These are phyloP conservation scores for Berberis vulgaris DNA, from an alignment of 164 flowering plant genomes.

Conservation along the genomic window DNA sequence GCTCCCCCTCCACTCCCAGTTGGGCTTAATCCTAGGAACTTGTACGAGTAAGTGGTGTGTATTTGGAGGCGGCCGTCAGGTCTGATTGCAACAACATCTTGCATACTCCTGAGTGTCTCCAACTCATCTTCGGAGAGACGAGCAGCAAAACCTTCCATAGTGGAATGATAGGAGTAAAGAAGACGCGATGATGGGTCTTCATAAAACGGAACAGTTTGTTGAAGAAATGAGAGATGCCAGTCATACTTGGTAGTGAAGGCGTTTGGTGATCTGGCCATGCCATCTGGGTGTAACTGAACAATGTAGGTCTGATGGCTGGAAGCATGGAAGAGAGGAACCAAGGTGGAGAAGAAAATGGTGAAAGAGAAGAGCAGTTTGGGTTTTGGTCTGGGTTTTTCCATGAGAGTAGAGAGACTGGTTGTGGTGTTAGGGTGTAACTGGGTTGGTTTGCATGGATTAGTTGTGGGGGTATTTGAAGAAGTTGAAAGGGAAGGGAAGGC, in stretches of 20 bases:
- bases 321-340: constrained; percentile 18
- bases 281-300: constrained; percentile 67
- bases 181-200: constrained; percentile 49
- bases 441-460: constrained; percentile 17
- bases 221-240: constrained; percentile 71
- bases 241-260: constrained; percentile 28
- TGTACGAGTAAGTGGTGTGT: constrained; percentile 77
- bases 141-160: constrained; percentile 90
- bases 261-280: constrained; percentile 15
- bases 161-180: constrained; percentile 61
- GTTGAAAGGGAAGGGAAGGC: constrained; percentile 27
- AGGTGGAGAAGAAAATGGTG: constrained; percentile 7
- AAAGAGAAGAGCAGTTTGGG: constrained; percentile 14
- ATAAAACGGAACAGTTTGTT: constrained; percentile 23
- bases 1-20: constrained; percentile 12
- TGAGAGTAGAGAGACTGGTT: background rate
- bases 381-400: constrained; percentile 17
- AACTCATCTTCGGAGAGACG: constrained; percentile 42
- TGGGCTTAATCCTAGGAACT: constrained; percentile 55
- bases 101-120: constrained; percentile 22
- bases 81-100: constrained; percentile 49
- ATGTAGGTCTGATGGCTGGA: constrained; percentile 54
- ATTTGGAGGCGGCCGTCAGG: constrained; percentile 41
- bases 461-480: constrained; percentile 57
- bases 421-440: background rate